Conservation (phyloP, 2,329 filamentous ascomycete species). For the Xylariales sp. region DNA sequence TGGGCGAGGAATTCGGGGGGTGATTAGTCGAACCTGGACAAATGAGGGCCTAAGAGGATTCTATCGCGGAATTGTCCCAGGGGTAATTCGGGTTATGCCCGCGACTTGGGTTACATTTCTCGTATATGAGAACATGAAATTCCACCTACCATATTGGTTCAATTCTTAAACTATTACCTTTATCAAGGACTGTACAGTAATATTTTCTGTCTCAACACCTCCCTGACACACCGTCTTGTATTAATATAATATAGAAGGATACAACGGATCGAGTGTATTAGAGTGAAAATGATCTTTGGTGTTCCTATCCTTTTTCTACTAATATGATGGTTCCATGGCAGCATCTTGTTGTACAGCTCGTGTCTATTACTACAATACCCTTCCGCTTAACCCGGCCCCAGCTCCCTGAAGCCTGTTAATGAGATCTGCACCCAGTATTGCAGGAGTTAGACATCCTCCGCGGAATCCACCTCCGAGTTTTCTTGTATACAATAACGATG, state of each 20-base stretch:
- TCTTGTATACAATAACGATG: slow-evolving; percentile 14
- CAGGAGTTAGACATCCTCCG: slow-evolving; percentile 15
- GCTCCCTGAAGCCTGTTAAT: slow-evolving; percentile 6
- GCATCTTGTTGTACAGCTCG: too few relatives aligned
- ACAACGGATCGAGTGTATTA: too few relatives aligned
- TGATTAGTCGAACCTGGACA: slow-evolving; percentile 67
- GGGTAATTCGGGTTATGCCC: slow-evolving; percentile 85
- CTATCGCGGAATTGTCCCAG: slow-evolving; percentile 86
- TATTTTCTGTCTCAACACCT: too few relatives aligned
- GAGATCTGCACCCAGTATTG: slow-evolving; percentile 13
- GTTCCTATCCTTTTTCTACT: too few relatives aligned
- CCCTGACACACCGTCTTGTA: too few relatives aligned
- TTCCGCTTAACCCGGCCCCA: not conserved
- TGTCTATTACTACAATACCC: too few relatives aligned
- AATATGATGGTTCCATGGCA: too few relatives aligned
- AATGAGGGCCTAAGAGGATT: slow-evolving; percentile 81
- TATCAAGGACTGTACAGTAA: not conserved
- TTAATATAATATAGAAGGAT: too few relatives aligned
- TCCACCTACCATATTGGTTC: slow-evolving; percentile 53
- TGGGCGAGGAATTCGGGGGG: slow-evolving; percentile 65
- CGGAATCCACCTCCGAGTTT: slow-evolving; percentile 8
- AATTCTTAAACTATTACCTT: slow-evolving; percentile 1
- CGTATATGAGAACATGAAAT: slow-evolving; percentile 91
- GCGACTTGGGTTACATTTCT: slow-evolving; percentile 96
- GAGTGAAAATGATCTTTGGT: too few relatives aligned